phyloP scores from a whole-genome alignment of 345 rosid genomes.

The Salix purpurea region DNA sequence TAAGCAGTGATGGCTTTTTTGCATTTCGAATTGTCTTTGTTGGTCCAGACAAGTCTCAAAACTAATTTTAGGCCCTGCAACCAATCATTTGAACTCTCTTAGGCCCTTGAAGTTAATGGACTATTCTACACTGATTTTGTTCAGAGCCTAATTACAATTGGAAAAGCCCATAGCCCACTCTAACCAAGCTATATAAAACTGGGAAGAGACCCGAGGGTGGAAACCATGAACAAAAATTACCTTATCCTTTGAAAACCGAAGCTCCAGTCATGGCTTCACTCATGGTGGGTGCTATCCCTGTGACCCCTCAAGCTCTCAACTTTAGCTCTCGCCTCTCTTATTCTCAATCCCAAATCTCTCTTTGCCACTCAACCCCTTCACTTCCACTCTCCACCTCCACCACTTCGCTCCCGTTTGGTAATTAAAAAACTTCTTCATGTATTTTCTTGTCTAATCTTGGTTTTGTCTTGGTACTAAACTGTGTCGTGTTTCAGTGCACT shows the following conservation, averaged over 20 bases:
- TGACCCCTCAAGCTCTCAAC: slow-evolving; percentile 16
- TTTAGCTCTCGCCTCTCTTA: slow-evolving; percentile 34
- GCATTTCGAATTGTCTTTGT: not conserved
- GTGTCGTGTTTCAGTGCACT: slow-evolving; percentile 41
- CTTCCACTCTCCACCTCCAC: slow-evolving; percentile 29
- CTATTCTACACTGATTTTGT: not conserved
- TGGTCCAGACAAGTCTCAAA: not conserved
- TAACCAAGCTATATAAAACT: not conserved
- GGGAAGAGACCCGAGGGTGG: not conserved
- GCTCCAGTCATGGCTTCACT: slow-evolving; percentile 51
- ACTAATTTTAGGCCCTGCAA: not conserved
- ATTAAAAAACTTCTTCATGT: too few species aligned
- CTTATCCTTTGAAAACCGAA: slow-evolving; percentile 4
- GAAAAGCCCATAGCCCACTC: not conserved
- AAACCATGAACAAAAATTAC: not conserved
- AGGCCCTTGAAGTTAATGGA: not conserved
- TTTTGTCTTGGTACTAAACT: not conserved
- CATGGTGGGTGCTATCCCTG: slow-evolving; percentile 42
- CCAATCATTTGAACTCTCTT: not conserved
- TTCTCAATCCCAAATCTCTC: slow-evolving; percentile 47
- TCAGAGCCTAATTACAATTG: not conserved
- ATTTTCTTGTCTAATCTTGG: not conserved
- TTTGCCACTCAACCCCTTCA: slow-evolving; percentile 19
- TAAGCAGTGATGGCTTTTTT: not conserved
- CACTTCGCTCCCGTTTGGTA: slow-evolving; percentile 37